Evolutionary conservation across 2,329 filamentous ascomycete species (phyloP), one percentile per base, ranked within the genome.

Genomic region (Thermothelomyces thermophilus): DNA sequence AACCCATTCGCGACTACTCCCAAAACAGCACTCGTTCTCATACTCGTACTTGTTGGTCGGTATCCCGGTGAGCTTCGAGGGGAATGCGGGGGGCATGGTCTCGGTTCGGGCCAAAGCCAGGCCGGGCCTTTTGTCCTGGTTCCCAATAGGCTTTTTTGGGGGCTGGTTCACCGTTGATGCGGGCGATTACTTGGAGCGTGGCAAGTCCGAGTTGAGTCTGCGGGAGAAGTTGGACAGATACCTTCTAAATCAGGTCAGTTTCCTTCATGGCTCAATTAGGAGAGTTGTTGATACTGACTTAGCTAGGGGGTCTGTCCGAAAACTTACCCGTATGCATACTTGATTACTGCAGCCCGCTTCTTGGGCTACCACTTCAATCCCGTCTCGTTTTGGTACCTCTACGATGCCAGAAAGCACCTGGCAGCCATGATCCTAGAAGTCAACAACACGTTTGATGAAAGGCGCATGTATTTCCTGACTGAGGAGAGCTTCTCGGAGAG

Each of bases 381-480:
- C 0, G 82, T 86, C 2, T 89, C 84, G 0, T 86, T 90, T 59
- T 90, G 86, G 84, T 88, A 89, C 57, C 73, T 90, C 2, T 90
- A 90, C 62, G 76, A 80, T 11, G 57, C 66, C 0, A 65, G 77
- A 8, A 75, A 75, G 50, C 65, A 73, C 5, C 70, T 90, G 13
- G 75, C 72, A 20, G 81, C 80, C 48, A 80, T 88, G 66, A 73
- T 90, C 1, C 62, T 87, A 1, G 86, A 90, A 63, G 83, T 89
- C 40, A 87, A 87, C 65, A 89, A 89, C 58, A 87, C 84, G 0
- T 89, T 87, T 60, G 83, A 79, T 42, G 86, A 90, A 64, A 73
- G 83, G 44, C 76, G 83, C 9, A 76, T 84, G 64, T 87, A 87
- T 59, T 71, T 83, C 31, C 66, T 86, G 11, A 71, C 73, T 2